Evolutionary conservation across 2,329 filamentous ascomycete species (phyloP), one percentile per base, ranked within the genome.

Genomic region (Fusarium nurragi): DNA sequence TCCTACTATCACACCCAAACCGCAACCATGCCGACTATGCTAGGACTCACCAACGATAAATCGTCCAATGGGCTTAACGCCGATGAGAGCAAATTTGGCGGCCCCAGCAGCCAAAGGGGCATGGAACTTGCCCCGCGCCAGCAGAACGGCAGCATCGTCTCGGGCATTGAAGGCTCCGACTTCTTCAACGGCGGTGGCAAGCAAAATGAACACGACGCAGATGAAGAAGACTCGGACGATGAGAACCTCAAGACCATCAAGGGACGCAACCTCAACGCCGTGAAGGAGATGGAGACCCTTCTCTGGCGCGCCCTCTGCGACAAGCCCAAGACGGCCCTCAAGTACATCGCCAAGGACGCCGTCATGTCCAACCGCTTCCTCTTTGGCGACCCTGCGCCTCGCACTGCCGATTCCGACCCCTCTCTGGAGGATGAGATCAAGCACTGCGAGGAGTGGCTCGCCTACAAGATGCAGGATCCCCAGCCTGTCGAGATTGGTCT

Each of bases 231-330:
- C 32, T 65, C 47, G 45, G 70, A 72, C 5, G 70, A 69, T 4
- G 67, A 71, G 43, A 71, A 72, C 38, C 60, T 68, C 44, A 71
- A 72, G 36, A 72, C 70, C 6, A 72, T 72, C 60, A 72, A 71
- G 56, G 70, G 68, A 30, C 70, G 70, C 6, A 72, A 72, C 51
- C 65, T 63, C 44, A 53, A 63, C 16, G 70, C 70, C 21, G 70
- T 65, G 10, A 72, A 71, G 47, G 70, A 72, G 59, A 72, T 72
- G 70, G 70, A 72, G 55, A 72, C 70, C 23, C 67, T 72, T 18
- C 64, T 72, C 50, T 72, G 70, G 70, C 70, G 70, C 40, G 70
- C 70, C 26, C 70, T 72, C 19, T 72, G 70, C 63, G 70, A 72
- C 57, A 72, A 72, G 60, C 70, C 70, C 51, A 72, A 71, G 57